These are phyloP conservation scores for Claviceps africana DNA, from an alignment of 2,329 filamentous ascomycete species.

Conservation along the genomic window DNA sequence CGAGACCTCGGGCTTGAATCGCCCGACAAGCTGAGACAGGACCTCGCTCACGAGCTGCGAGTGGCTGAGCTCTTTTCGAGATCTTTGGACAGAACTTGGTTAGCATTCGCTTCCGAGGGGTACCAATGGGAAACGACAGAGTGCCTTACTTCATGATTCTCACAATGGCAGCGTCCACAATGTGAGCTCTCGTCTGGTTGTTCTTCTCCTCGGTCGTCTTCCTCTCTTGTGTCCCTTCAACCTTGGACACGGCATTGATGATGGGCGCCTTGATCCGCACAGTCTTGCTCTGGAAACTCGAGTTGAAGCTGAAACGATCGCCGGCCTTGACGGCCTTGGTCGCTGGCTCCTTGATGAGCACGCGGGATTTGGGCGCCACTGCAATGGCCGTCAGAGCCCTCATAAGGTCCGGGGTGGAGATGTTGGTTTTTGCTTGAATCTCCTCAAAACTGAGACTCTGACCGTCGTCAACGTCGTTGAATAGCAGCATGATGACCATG, in stretches of 20 bases:
- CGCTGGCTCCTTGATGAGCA: constrained; percentile 68
- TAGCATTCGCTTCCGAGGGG: not conserved
- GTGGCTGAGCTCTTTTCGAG: constrained; percentile 59
- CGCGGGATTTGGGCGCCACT: constrained; percentile 67
- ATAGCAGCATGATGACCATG: constrained; percentile 79
- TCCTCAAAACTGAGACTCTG: constrained; percentile 51
- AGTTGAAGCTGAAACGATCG: constrained; percentile 74
- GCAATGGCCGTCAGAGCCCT: constrained; percentile 70
- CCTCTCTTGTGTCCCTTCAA: constrained; percentile 59
- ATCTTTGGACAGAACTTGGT: constrained; percentile 28
- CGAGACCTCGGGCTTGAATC: constrained; percentile 62
- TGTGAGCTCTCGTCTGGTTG: constrained; percentile 53
- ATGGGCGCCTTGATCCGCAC: constrained; percentile 83
- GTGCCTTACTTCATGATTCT: constrained; percentile 69
- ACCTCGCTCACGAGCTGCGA: constrained; percentile 58
- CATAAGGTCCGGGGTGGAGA: constrained; percentile 58
- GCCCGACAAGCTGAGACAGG: constrained; percentile 49
- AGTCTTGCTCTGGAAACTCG: constrained; percentile 65
- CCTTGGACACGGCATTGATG: constrained; percentile 67
- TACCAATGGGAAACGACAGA: not conserved
- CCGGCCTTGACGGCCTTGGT: constrained; percentile 62
- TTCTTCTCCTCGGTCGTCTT: constrained; percentile 65
- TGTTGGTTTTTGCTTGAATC: constrained; percentile 70
- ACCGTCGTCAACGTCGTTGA: constrained; percentile 57
- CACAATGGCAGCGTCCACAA: constrained; percentile 64